Evolutionary conservation across 1,284 basidiomycete genomes (phyloP), one percentile per base, ranked within the genome.

Genomic region (Ustilago trichophora): DNA sequence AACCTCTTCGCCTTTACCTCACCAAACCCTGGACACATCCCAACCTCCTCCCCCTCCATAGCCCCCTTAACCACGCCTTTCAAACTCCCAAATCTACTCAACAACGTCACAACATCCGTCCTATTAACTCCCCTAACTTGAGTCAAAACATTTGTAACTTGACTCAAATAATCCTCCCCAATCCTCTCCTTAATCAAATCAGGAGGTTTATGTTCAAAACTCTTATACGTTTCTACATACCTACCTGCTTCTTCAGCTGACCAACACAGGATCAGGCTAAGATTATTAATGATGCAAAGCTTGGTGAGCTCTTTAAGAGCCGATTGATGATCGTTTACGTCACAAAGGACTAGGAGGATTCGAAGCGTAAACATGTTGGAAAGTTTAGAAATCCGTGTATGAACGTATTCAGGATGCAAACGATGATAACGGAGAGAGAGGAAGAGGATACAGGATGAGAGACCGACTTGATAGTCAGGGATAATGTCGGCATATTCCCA

Each of bases 371-470:
- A 98, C 12, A 88, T 87, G 34, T 87, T 86, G 3, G 88, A 89
- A 15, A 99, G 87, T 72, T 89, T 90, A 75, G 92, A 89, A 57
- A 99, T 93, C 4, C 96, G 88, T 37, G 87, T 86, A 78, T 93
- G 91, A 58, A 99, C 90, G 80, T 99, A 99, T 82, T 98, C 96
- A 5, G 96, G 96, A 82, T 98, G 96, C 15, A 98, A 85, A 22
- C 94, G 90, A 77, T 98, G 94, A 74, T 98, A 98, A 72, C 90
- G 90, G 58, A 98, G 82, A 78, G 94, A 98, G 57, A 80, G 72
- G 21, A 79, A 79, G 4, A 80, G 63, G 7, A 73, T 54, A 35
- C 77, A 73, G 13, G 52, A 72, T 2, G 80, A 52, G 1, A 76
- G n/a, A 1, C 77, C 77, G 10, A 80, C 71, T 41, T 78, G 75